Percentiles rank a stretch among this genome's conserved stretches.
phyloP scores from a whole-genome alignment of 2,329 filamentous ascomycete species.

The Botrytis sinoallii region DNA sequence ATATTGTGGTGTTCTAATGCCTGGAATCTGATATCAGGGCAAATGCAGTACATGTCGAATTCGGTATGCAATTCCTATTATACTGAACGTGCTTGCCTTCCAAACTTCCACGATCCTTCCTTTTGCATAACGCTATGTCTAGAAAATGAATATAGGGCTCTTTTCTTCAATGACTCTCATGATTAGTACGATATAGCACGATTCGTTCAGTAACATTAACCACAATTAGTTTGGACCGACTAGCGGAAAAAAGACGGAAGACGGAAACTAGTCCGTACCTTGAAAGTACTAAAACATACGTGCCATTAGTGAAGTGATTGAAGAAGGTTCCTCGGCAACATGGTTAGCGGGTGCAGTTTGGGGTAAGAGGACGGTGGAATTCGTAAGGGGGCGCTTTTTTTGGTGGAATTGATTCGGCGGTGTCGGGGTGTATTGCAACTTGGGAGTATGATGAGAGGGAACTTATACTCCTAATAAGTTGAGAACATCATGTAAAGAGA shows the following conservation, averaged over 20 bases:
- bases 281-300: not conserved
- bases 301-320: not conserved
- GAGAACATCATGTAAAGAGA: not conserved
- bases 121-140: not conserved
- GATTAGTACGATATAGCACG: not conserved
- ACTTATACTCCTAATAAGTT: not conserved
- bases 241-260: not conserved
- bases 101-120: not conserved
- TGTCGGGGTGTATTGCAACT: not conserved
- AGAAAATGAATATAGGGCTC: not conserved
- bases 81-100: not conserved
- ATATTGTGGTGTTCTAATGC: not conserved
- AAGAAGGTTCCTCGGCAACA: not conserved
- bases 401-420: not conserved
- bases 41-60: not conserved
- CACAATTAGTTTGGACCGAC: not conserved
- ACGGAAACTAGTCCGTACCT: not conserved
- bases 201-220: not conserved
- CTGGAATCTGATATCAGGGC: not conserved
- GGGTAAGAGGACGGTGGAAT: not conserved
- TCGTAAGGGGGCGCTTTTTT: not conserved
- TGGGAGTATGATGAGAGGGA: not conserved
- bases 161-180: not conserved
- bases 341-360: not conserved
- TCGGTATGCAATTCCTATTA: not conserved